phyloP scores from a whole-genome alignment of 306 rosid species.

The Lagenaria siceraria region DNA sequence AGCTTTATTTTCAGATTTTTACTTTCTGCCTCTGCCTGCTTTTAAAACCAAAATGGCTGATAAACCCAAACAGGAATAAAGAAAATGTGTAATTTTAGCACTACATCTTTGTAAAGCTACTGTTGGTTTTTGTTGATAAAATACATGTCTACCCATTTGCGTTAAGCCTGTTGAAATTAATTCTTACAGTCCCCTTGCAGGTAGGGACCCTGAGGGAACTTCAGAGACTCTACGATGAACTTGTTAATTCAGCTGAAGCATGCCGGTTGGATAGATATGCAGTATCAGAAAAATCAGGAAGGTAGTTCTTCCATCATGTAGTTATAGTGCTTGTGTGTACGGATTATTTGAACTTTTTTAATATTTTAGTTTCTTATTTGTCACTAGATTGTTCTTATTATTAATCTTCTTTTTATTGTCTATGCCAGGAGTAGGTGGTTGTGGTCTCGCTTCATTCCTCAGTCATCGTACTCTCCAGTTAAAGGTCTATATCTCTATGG shows the following conservation, averaged over 20 bases:
- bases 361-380: not conserved
- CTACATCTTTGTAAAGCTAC: not conserved
- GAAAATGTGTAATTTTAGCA: not conserved
- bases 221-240: slow-evolving; percentile 87
- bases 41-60: not conserved
- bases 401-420: not conserved
- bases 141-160: not conserved
- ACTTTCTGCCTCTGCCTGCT: not conserved
- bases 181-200: slow-evolving; percentile 26
- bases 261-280: slow-evolving; percentile 62
- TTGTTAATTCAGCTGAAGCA: slow-evolving; percentile 46
- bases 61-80: not conserved
- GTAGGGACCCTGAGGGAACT: slow-evolving; percentile 65
- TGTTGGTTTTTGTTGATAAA: not conserved
- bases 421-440: slow-evolving; percentile 72
- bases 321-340: not conserved
- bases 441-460: slow-evolving; percentile 90
- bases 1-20: not conserved
- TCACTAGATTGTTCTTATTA: not conserved
- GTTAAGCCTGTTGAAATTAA: slow-evolving; percentile 9
- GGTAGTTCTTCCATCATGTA: slow-evolving; percentile 32
- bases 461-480: slow-evolving; percentile 64
- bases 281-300: slow-evolving; percentile 49
- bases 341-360: not conserved
- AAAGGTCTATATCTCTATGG: slow-evolving; percentile 91